Percentiles rank a stretch among this genome's conserved stretches.
phyloP scores from a whole-genome alignment of 2,329 filamentous ascomycete species.

The Plectosphaerella plurivora region DNA sequence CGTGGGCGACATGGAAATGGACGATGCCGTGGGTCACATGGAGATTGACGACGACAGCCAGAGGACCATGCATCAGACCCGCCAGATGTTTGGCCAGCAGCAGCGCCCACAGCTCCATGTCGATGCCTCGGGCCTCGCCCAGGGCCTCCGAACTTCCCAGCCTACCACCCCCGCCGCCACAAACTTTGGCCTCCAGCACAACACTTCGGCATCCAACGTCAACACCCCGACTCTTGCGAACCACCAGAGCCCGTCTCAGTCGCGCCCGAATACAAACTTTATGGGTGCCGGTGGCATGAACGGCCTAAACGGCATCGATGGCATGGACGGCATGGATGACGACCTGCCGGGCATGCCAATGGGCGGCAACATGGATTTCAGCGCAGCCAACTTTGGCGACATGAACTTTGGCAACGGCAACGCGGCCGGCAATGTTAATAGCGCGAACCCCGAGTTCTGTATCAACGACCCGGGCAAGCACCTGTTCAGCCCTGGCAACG shows the following conservation, averaged over 20 bases:
- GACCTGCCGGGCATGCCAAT: constrained; percentile 61
- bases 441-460: constrained; percentile 44
- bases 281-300: constrained; percentile 55
- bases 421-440: constrained; percentile 14
- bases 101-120: constrained; percentile 73
- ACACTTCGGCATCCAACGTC: constrained; percentile 93
- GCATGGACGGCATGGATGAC: constrained; percentile 66
- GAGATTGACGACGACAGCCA: constrained; percentile 60
- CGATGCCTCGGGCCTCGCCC: constrained; percentile 69
- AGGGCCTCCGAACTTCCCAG: constrained; percentile 79
- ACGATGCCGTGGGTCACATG: constrained; percentile 69
- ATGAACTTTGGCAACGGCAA: constrained; percentile 46
- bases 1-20: constrained; percentile 95
- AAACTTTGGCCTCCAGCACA: constrained; percentile 78
- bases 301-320: constrained; percentile 68
- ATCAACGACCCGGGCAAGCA: constrained; percentile 96
- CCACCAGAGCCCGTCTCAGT: constrained; percentile 58
- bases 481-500: constrained; percentile 80
- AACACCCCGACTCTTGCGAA: constrained; percentile 90
- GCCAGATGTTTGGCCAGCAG: constrained; percentile 63
- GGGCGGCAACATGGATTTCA: constrained; percentile 59
- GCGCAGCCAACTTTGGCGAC: constrained; percentile 44
- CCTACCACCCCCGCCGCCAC: constrained; percentile 79
- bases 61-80: constrained; percentile 63
- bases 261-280: constrained; percentile 18